phyloP scores from a whole-genome alignment of 208 protist species.

The Leishmania aethiopica region DNA sequence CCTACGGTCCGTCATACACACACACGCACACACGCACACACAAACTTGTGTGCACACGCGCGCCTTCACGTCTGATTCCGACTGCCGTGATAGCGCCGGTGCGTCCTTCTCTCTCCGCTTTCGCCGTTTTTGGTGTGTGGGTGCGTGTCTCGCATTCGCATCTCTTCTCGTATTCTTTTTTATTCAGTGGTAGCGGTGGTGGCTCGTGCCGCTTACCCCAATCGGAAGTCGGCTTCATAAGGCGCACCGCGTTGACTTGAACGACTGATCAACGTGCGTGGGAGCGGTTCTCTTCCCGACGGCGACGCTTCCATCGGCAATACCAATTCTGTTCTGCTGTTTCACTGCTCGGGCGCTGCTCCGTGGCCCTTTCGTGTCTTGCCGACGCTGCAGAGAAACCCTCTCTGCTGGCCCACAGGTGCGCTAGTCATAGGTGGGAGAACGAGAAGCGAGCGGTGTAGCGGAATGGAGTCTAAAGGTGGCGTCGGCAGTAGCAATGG shows the following conservation, averaged over 20 bases:
- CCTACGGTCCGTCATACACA: neutral
- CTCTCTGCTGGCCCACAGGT: neutral
- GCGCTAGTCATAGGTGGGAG: neutral
- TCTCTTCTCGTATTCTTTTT: neutral
- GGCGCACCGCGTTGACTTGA: neutral
- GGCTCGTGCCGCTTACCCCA: neutral
- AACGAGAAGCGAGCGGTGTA: neutral
- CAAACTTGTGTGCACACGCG: neutral
- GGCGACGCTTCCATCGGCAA: neutral
- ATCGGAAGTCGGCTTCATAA: neutral
- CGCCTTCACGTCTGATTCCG: neutral
- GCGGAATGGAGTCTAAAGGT: constrained; percentile 23
- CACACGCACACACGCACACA: neutral
- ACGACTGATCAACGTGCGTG: neutral
- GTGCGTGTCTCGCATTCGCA: neutral
- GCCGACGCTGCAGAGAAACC: neutral
- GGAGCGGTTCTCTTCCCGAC: neutral
- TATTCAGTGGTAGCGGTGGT: too few species aligned
- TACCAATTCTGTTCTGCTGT: neutral
- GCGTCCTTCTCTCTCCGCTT: neutral
- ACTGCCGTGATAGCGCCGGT: neutral
- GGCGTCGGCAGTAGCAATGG: constrained; percentile 12
- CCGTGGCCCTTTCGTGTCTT: neutral
- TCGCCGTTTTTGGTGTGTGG: neutral
- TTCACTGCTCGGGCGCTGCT: neutral